phyloP scores from a whole-genome alignment of 768 basidiomycete genomes.

The Boletellus ananas region DNA sequence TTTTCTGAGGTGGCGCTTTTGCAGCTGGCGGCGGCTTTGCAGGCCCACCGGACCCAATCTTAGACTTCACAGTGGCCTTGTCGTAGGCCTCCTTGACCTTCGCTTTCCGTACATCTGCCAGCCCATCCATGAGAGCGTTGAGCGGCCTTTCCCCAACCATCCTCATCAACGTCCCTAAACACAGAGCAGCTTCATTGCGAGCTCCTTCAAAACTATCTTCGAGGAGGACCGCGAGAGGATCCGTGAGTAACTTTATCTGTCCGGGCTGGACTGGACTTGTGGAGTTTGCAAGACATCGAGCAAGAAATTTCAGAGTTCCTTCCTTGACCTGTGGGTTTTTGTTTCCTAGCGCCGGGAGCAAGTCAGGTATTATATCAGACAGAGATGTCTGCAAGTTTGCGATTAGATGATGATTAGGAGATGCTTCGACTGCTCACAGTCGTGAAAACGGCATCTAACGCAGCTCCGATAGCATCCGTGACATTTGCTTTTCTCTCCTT shows the following conservation, averaged over 20 bases:
- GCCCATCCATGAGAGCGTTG: conserved; percentile 77
- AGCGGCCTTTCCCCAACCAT: conserved; percentile 93
- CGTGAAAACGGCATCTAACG: conserved; percentile 83
- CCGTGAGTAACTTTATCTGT: conserved; percentile 81
- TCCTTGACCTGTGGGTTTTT: conserved; percentile 99
- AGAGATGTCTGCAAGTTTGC: conserved; percentile 58
- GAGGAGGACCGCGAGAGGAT: conserved; percentile 66
- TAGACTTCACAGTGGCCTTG: conserved; percentile 89
- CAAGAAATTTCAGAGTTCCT: conserved; percentile 83
- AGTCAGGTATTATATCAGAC: conserved; percentile 77
- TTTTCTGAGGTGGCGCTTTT: conserved; percentile 37
- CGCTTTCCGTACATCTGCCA: conserved; percentile 81
- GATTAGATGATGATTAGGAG: conserved; percentile 3
- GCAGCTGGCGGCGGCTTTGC: conserved; percentile 35
- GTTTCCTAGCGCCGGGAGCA: conserved; percentile 69
- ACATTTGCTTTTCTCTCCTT: conserved; percentile 94
- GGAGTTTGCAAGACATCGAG: conserved; percentile 71
- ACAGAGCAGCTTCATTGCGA: conserved; percentile 83
- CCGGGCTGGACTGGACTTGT: conserved; percentile 62
- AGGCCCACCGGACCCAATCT: conserved; percentile 55
- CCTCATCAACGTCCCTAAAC: conserved; percentile 90
- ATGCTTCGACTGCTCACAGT: conserved; percentile 54
- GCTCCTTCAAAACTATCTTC: conserved; percentile 90
- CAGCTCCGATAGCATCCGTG: conserved; percentile 81
- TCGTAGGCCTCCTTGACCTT: conserved; percentile 95